These are phyloP conservation scores for Lepiota venenata DNA, from an alignment of 768 basidiomycete genomes.

Conservation along the genomic window DNA sequence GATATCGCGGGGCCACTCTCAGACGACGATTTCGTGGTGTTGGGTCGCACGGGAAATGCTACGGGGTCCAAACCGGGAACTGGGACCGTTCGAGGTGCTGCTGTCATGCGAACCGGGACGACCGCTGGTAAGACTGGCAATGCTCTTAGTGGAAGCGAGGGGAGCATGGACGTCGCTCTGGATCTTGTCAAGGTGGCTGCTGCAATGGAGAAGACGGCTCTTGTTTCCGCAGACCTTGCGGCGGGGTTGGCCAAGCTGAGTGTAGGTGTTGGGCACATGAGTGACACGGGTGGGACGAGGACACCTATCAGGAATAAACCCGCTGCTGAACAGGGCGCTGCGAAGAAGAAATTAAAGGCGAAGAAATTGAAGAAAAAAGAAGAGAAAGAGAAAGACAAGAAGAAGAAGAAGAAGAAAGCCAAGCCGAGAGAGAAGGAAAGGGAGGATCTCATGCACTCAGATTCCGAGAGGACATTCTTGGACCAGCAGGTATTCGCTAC, in stretches of 20 bases:
- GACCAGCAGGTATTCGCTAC: neutral
- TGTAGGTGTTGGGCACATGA: neutral
- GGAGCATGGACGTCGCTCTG: neutral
- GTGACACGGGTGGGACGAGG: neutral
- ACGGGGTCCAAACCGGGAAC: neutral
- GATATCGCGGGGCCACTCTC: constrained; percentile 26
- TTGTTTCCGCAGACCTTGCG: neutral
- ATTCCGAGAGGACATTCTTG: neutral
- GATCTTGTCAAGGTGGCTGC: neutral
- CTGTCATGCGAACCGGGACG: neutral
- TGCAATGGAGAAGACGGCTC: neutral
- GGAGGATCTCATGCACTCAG: neutral
- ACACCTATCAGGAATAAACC: neutral
- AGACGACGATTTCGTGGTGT: constrained; percentile 51
- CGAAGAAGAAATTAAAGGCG: neutral
- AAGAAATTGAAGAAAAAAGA: constrained; percentile 9
- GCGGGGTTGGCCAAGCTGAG: neutral
- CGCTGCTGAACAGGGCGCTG: neutral
- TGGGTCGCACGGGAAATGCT: constrained; percentile 25
- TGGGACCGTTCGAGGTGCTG: neutral
- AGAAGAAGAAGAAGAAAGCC: neutral
- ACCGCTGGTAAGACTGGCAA: neutral
- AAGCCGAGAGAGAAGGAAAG: neutral
- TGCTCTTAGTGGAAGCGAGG: too few species aligned
- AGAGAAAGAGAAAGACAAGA: constrained; percentile 12